Base-by-base conservation (phyloP, 371 early-diverging fungal species). In the Conidiobolus incongruus region DNA sequence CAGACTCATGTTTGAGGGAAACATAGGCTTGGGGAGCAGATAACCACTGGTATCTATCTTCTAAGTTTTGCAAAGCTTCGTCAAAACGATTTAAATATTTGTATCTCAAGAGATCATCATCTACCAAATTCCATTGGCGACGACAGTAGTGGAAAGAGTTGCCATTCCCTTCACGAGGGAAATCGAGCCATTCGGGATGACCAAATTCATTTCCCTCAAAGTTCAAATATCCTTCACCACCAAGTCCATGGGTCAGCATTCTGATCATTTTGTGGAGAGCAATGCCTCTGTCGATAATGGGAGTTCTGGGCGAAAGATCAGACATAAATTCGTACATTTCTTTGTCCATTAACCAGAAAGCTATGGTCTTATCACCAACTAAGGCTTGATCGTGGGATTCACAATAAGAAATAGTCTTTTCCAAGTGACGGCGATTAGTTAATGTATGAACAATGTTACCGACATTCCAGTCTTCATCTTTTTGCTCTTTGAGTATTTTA, bases 271-370 rank as follows among this genome's bases (percentile, higher is more conserved):
- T 94, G 63, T 94, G 95, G 49, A 94, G 55, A 13, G 91, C 70
- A 38, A 94, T 53, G 29, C 95, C 95, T 40, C 95, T 81, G 53
- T 91, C 91, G 54, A 94, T 82, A 15, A 83, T 68, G 4, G 90
- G 81, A 10, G 95, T 90, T 35, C 75, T 52, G 19, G 69, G 68
- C 1, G 77, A 69, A 32, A 81, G 38, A 45, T 77, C 79, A 36
- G 83, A 82, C 95, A 94, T 94, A 58, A 77, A 57, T 17, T 74
- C 75, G 56, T 94, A 94, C 95, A 94, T 94, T 59, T 94, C 93
- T 64, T 81, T 82, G 61, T 94, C 95, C 95, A 94, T 94, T 37
- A 94, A 59, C 95, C 95, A 94, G 59, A 94, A 94, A 1, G 93
- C 95, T 29, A 94, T 52, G 15, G 92, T 88, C 59, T 94, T 94